A percentile compares a stretch with the other conserved stretches of the same genome.
These are phyloP conservation scores for Cryptococcus hybrid DNA, from an alignment of 1,284 basidiomycete species.

Conservation along the genomic window DNA sequence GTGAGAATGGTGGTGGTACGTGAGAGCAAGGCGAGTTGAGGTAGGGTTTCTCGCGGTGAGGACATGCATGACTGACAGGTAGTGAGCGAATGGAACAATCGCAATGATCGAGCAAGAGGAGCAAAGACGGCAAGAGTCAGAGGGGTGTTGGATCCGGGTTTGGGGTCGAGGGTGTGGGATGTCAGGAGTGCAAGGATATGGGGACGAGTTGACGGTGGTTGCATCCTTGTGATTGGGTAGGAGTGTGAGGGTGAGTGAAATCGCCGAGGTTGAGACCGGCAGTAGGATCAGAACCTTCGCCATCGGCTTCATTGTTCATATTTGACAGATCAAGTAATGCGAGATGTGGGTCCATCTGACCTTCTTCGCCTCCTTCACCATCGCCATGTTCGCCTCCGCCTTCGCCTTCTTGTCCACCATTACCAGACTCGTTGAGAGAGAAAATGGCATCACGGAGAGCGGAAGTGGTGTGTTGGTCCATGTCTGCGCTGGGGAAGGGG, in stretches of 20 bases:
- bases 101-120: constrained; percentile 40
- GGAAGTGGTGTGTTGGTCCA: constrained; percentile 49
- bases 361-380: constrained; percentile 22
- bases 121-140: constrained; percentile 40
- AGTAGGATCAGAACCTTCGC: constrained; percentile 18
- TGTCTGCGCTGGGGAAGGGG: constrained; percentile 36
- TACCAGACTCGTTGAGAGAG: constrained; percentile 45
- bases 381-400: constrained; percentile 19
- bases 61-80: constrained; percentile 36
- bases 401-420: constrained; percentile 12
- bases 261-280: constrained; percentile 20
- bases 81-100: constrained; percentile 41
- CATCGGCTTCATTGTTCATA: constrained; percentile 22
- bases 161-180: constrained; percentile 43
- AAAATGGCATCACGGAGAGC: constrained; percentile 49
- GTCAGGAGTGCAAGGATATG: constrained; percentile 41
- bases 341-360: constrained; percentile 41
- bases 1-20: constrained; percentile 48
- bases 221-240: constrained; percentile 23
- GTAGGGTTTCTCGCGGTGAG: constrained; percentile 47
- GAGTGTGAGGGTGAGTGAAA: constrained; percentile 8
- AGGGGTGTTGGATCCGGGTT: constrained; percentile 44
- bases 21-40: constrained; percentile 48
- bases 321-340: constrained; percentile 44
- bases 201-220: constrained; percentile 38